Conservation (phyloP, 2,329 filamentous ascomycete genomes). For the Alternaria solani region DNA sequence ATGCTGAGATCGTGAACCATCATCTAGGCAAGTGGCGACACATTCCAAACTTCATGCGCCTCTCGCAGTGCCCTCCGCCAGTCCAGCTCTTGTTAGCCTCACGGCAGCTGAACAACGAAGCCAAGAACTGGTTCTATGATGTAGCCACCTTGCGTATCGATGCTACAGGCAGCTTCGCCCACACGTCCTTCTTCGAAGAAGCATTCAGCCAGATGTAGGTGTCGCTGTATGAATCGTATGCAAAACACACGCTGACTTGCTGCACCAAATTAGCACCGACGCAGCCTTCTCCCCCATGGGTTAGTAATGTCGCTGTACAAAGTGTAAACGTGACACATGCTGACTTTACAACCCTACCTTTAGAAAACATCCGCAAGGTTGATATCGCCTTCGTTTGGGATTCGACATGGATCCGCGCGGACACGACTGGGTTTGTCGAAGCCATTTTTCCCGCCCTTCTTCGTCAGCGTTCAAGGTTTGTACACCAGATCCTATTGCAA, state of each 20-base stretch:
- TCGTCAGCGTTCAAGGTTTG: constrained; percentile 32
- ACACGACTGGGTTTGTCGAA: constrained; percentile 23
- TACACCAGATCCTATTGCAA: constrained; percentile 33
- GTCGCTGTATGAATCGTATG: background rate
- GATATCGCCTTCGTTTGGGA: constrained; percentile 47
- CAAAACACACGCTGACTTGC: background rate
- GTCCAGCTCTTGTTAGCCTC: constrained; percentile 40
- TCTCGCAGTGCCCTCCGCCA: constrained; percentile 43
- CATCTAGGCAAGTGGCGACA: constrained; percentile 42
- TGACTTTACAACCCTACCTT: background rate
- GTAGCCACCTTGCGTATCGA: constrained; percentile 38
- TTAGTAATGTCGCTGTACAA: background rate
- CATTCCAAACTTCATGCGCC: constrained; percentile 44
- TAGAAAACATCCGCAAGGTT: constrained; percentile 43
- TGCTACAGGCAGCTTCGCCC: constrained; percentile 45
- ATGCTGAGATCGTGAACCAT: background rate
- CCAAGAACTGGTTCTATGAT: constrained; percentile 47
- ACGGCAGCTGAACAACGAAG: constrained; percentile 40
- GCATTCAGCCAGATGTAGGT: constrained; percentile 33
- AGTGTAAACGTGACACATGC: background rate
- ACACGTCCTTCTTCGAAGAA: constrained; percentile 45
- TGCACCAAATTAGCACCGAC: constrained; percentile 14
- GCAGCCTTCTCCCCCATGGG: constrained; percentile 44
- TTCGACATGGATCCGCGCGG: constrained; percentile 40
- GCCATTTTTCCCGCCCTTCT: constrained; percentile 41